A percentile compares a stretch with the other conserved stretches of the same genome.
Conservation (phyloP, 2,329 filamentous ascomycete species). For the Trichoderma lentiforme region DNA sequence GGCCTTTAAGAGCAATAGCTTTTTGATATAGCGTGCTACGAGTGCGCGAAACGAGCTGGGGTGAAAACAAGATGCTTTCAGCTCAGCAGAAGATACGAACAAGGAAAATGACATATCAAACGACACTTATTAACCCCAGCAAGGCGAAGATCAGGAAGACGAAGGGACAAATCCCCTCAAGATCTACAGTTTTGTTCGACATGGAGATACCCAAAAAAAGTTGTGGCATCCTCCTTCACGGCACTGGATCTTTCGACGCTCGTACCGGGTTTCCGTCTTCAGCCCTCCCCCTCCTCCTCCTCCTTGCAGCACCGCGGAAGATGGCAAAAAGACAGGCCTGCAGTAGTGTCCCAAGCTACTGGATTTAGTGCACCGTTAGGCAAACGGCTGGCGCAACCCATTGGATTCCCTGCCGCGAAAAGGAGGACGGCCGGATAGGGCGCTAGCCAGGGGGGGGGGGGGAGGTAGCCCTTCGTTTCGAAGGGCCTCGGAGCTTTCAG, state of each 20-base stretch:
- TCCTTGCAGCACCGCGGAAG: neutral
- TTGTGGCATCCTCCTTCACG: neutral
- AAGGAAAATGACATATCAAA: neutral
- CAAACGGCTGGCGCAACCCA: neutral
- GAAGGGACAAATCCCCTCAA: neutral
- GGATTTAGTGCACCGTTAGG: neutral
- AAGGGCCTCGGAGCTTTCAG: neutral
- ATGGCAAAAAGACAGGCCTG: neutral
- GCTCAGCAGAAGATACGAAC: neutral
- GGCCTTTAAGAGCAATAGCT: neutral
- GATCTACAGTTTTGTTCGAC: neutral
- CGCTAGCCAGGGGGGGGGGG: neutral
- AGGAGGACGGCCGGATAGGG: neutral
- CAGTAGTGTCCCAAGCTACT: constrained; percentile 3
- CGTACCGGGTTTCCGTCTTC: neutral
- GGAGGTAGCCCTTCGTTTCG: neutral
- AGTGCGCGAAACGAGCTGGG: neutral
- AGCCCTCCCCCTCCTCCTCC: neutral
- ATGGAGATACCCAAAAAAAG: neutral
- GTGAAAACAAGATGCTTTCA: neutral
- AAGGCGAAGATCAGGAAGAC: neutral
- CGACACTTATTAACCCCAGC: neutral
- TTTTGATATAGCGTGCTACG: neutral
- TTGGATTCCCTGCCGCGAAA: neutral
- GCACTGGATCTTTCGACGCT: neutral